These are phyloP conservation scores for Clarireedia homoeocarpa DNA, from an alignment of 2,329 filamentous ascomycete species.

Conservation along the genomic window DNA sequence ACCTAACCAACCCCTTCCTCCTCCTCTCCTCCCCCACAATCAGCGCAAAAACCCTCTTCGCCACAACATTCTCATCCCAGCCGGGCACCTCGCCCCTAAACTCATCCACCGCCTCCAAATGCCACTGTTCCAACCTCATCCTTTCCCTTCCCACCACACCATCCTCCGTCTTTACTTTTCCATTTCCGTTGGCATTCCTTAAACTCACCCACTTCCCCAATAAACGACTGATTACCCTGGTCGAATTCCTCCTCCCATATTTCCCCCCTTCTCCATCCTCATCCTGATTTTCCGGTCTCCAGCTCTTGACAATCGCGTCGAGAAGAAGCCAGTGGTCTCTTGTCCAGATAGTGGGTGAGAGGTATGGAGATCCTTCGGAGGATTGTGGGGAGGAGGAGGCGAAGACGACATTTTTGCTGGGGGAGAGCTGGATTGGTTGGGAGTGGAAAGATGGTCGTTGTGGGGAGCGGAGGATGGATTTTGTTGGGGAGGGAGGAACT, in stretches of 20 bases:
- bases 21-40: constrained; percentile 24
- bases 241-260: constrained; percentile 20
- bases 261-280: constrained; percentile 1
- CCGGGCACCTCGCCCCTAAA: constrained; percentile 26
- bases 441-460: constrained; percentile 15
- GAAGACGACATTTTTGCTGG: constrained; percentile 25
- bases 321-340: constrained; percentile 28
- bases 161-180: background rate
- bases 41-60: constrained; percentile 26
- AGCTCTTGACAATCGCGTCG: constrained; percentile 22
- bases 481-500: constrained; percentile 21
- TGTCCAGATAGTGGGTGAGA: constrained; percentile 26
- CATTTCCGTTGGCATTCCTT: background rate
- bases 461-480: constrained; percentile 27
- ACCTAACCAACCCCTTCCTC: constrained; percentile 1
- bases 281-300: constrained; percentile 21
- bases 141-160: constrained; percentile 13
- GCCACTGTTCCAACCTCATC: constrained; percentile 28
- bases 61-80: constrained; percentile 28
- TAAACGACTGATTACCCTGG: constrained; percentile 26
- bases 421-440: constrained; percentile 10
- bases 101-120: constrained; percentile 29
- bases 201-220: constrained; percentile 23
- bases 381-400: constrained; percentile 28
- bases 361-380: constrained; percentile 12